Evolutionary conservation across 2,329 filamentous ascomycete species (phyloP), one percentile per base, ranked within the genome.

Genomic region (Apiospora rasikravindrae): DNA sequence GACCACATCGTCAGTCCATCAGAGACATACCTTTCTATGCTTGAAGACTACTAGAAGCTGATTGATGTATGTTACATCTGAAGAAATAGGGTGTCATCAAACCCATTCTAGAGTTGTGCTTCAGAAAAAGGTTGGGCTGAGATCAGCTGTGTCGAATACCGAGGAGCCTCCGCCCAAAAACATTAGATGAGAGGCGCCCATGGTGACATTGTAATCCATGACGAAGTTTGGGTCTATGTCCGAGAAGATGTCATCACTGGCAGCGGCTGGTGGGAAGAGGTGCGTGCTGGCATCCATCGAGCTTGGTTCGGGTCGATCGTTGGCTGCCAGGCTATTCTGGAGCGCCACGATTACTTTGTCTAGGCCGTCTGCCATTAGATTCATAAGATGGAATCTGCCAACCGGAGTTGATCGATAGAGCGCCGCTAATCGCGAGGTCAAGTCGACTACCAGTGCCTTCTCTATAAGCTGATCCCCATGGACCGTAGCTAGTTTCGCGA

Each of bases 401-500:
- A 84, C 84, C 0, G 82, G 77, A 1, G 83, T 78, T 0, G 81
- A 81, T 0, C 83, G 78, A n/a, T 86, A 85, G 29, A 84, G 79
- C 22, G 78, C 77, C 2, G 85, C 82, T 0, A 85, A 79, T 40
- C 79, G 80, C 0, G 78, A 79, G 0, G 81, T 83, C 29, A 86
- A 74, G 13, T 83, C 79, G 37, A 79, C 77, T 0, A 86, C 83
- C 0, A 80, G 75, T 1, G 77, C 75, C 3, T 80, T 78, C 19
- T 84, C 80, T 16, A 85, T 81, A 1, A 85, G 79, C 4, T 81
- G 79, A 8, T 80, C 81, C 0, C 79, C 76, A 73, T 85, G 83
- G 40, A 84, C 86, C 33, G 82, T 81, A 1, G 85, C 81, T 0
- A 87, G 79, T 73, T 87, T 86, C 47, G 86, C 82, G 1, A 88